Base-by-base conservation (phyloP, 2,329 filamentous ascomycete genomes). In the Pyricularia sp. region DNA sequence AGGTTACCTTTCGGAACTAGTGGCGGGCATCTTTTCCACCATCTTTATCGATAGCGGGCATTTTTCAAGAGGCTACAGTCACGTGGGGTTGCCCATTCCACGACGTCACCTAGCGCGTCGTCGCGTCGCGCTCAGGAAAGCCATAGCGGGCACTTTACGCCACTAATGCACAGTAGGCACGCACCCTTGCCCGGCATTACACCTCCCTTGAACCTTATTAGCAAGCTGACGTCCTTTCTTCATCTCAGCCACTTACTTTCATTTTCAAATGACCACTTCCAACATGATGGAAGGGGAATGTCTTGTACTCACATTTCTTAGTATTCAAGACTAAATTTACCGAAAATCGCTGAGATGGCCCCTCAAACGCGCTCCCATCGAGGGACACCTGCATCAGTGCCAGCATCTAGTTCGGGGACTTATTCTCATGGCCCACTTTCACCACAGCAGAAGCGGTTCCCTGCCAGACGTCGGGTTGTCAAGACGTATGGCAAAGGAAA, bases 361-460 rank as follows among this genome's bases (percentile, higher is more conserved):
- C 70, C 73, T 23, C 69, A 69, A 50, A 73, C 71, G 6, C 66
- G 72, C 68, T 68, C 72, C 30, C 69, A 68, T n/a, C 63, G 61
- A 64, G 64, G 67, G 31, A 69, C 36, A 36, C 65, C 69, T 11
- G 65, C 64, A 11, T 61, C 65, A 23, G 67, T 67, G 20, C 67
- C 69, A 5, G 64, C 59, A 17, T 42, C 33, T 17, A 42, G 33
- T 42, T 42, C 33, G 20, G 71, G 72, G 55, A 71, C 71, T 2
- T 78, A 76, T 68, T 72, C 73, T 33, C 73, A 68, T 50, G 66
- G 74, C 61, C 69, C 73, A 3, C 74, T 73, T 1, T 69, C 70
- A 4, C 70, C 71, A 2, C 73, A 73, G 50, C 78, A 79, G 65
- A 42, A 73, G 3, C 72, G 70, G 4, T 79, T 79, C 69, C 76